Conservation (phyloP, 1,284 basidiomycete genomes). For the Erythrobasidium hasegawianum region DNA sequence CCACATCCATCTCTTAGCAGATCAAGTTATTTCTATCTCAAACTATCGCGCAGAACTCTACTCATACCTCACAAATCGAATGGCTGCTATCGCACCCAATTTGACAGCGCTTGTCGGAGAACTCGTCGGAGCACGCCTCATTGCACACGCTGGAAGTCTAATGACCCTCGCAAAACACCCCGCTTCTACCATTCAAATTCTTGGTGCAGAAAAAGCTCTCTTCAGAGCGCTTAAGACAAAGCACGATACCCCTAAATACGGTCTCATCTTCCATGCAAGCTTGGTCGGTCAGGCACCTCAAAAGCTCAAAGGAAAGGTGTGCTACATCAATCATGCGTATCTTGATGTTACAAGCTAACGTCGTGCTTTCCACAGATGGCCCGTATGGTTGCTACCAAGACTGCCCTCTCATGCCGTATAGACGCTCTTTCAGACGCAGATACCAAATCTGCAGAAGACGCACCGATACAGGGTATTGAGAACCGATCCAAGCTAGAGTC, state of each 20-base stretch:
- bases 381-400: conserved; percentile 97
- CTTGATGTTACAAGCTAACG: too few species aligned
- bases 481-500: conserved; percentile 94
- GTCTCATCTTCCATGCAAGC: conserved; percentile 61
- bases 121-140: conserved; percentile 88
- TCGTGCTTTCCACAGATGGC: conserved; percentile 79
- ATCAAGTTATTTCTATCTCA: conserved; percentile 75
- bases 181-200: conserved; percentile 94
- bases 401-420: conserved; percentile 91
- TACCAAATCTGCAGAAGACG: conserved; percentile 74
- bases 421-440: conserved; percentile 92
- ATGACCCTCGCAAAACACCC: conserved; percentile 98
- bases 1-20: conserved; percentile 91
- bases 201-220: conserved; percentile 96
- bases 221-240: conserved; percentile 98
- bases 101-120: conserved; percentile 91
- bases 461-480: conserved; percentile 77
- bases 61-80: conserved; percentile 89
- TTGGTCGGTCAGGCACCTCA: conserved; percentile 95
- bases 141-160: conserved; percentile 95
- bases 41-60: conserved; percentile 92
- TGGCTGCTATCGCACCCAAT: conserved; percentile 96
- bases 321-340: too few species aligned
- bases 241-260: conserved; percentile 86
- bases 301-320: conserved; percentile 93